Evolutionary conservation across 139 green algal species (phyloP), one percentile per base, ranked within the genome.

Genomic region (Monoraphidium neglectum): DNA sequence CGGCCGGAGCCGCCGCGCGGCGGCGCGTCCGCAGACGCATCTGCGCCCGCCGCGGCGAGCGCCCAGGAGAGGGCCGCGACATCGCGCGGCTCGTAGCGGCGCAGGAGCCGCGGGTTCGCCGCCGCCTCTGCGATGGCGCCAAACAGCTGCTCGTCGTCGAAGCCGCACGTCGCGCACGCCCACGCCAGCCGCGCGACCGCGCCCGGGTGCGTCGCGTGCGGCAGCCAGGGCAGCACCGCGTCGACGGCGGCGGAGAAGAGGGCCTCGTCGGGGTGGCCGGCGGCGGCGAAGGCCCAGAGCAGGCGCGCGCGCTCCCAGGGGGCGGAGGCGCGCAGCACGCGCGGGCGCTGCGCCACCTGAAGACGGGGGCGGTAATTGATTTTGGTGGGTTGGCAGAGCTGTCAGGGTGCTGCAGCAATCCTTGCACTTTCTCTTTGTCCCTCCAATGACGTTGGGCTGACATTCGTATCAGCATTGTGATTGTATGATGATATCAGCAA

Each of bases 211-310:
- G 30, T 10, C 35, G 38, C 60, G 36, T 2, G 21, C 21, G 28
- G 35, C 43, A 77, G 56, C 38, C 47, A 36, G 8, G 72, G 72
- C 43, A 62, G 2, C 37, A 77, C 10, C 24, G 37, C 72, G 68
- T 77, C 72, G 0, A 49, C 28, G 1, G 49, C 59, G 51, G 72
- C 72, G 33, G 60, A 57, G 68, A 77, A 77, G 57, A 77, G 59
- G 28, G 13, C 18, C 72, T 77, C 72, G 59, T 77, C 72, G 59
- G 43, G 62, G 32, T 77, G 43, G 23, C 72, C 72, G 10, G 53
- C 59, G 33, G 40, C n/a, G 10, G 59, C 72, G 61, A 53, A 77
- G 8, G 72, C 72, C 32, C 57, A 30, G 57, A 77, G 32, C 59
- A 70, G 18, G 38, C 72, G 30, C 15, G 46, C 72, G 32, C 68